Conservation (phyloP, 192 early-diverging fungal genomes). For the Phycomyces nitens region DNA sequence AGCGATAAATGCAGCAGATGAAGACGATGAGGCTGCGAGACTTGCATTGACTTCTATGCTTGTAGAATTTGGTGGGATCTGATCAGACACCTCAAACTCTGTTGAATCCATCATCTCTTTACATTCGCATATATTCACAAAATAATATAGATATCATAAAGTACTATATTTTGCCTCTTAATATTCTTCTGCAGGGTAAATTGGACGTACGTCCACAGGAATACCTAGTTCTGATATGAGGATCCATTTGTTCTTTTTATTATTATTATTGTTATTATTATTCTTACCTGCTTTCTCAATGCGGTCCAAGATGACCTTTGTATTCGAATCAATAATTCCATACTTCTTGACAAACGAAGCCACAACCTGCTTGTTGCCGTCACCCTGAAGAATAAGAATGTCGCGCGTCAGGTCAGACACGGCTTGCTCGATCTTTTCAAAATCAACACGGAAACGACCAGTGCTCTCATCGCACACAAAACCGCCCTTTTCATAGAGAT, state of each 20-base stretch:
- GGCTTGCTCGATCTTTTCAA: slow-evolving; percentile 51
- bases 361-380: slow-evolving; percentile 62
- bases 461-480: slow-evolving; percentile 46
- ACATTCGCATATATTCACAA: too few species aligned
- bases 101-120: too few species aligned
- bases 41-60: slow-evolving; percentile 13
- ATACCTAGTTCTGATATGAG: slow-evolving; percentile 13
- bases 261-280: too few species aligned
- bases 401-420: slow-evolving; percentile 59
- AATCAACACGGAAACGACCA: slow-evolving; percentile 54
- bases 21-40: slow-evolving; percentile 7
- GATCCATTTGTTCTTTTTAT: too few species aligned
- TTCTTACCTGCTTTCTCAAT: slow-evolving; percentile 43
- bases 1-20: not conserved
- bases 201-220: slow-evolving; percentile 36
- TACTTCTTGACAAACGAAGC: slow-evolving; percentile 55
- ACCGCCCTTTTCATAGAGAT: slow-evolving; percentile 61
- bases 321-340: slow-evolving; percentile 44
- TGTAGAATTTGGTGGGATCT: slow-evolving; percentile 4
- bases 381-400: slow-evolving; percentile 68
- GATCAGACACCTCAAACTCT: too few species aligned
- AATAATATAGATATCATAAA: not conserved
- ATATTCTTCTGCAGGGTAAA: slow-evolving; percentile 12
- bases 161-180: not conserved
- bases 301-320: slow-evolving; percentile 48